Evolutionary conservation across 148 eudicot species (phyloP), one percentile per base, ranked within the genome.

Genomic region (Spergularia marina): DNA sequence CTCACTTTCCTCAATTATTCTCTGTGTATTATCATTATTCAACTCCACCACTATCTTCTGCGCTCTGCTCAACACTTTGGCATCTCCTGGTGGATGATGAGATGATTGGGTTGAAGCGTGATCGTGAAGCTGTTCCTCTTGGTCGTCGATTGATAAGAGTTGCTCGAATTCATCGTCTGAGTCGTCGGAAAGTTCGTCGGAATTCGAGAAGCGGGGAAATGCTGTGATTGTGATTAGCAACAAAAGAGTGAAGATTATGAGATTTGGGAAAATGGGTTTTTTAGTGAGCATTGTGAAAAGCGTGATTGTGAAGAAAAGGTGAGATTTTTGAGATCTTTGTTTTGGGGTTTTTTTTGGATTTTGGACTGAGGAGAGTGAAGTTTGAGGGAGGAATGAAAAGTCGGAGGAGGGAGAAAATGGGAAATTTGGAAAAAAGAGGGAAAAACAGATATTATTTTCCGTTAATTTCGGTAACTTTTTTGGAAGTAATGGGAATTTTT

Each of bases 41-140:
- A 91, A 89, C 74, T 93, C 94, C 17, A 81, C 73, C 34, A 93
- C 98, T 17, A 89, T 77, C 74, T 90, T 86, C 79, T 91, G 97
- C 0, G 97, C 94, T 75, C 69, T 91, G 61, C 85, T 85, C 52
- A 93, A 57, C 12, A 91, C 88, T 63, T 84, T 87, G 1, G 96
- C 85, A 12, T 68, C 71, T 49, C 80, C 92, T 7, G 94, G 79
- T 0, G 74, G 81, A 17, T 5, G 73, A 25, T n/a, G 85, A 58
- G 17, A 17, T 72, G 73, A 16, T 67, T 67, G 30, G 75, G 73
- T 57, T 73, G 21, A 21, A 44, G 77, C 18, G 4, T 65, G 56
- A 30, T 78, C 78, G 17, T 23, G 36, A 30, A 30, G 36, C 36
- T 30, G 51, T 51, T 87, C 88, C 52, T 81, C 82, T 71, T 89